A percentile compares a stretch with the other conserved stretches of the same genome.
These are phyloP conservation scores for Aspergillus ustus DNA, from an alignment of 2,329 filamentous ascomycete genomes.

Conservation along the genomic window DNA sequence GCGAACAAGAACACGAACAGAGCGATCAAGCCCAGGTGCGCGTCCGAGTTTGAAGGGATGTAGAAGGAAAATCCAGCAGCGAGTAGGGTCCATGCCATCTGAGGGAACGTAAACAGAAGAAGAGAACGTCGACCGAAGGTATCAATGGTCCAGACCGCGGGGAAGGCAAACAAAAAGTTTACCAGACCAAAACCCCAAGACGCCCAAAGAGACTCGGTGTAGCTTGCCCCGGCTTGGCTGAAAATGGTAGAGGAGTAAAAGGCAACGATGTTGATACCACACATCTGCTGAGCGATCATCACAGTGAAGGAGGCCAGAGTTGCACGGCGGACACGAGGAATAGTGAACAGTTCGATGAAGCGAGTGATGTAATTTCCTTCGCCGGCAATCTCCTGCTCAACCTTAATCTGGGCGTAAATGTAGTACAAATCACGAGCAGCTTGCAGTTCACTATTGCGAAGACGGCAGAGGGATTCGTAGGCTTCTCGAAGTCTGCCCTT, in stretches of 20 bases:
- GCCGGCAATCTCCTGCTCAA: constrained; percentile 49
- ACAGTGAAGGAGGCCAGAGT: constrained; percentile 77
- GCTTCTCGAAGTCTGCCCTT: constrained; percentile 66
- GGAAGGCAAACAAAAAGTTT: constrained; percentile 69
- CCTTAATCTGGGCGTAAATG: constrained; percentile 58
- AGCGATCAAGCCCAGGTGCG: constrained; percentile 59
- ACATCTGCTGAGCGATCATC: constrained; percentile 79
- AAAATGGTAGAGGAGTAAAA: constrained; percentile 72
- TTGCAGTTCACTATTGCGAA: constrained; percentile 64
- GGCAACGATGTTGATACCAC: constrained; percentile 73
- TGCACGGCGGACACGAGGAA: constrained; percentile 59
- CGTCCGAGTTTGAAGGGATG: constrained; percentile 47
- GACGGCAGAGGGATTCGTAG: constrained; percentile 60
- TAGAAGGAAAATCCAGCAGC: constrained; percentile 65
- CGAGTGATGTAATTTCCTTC: constrained; percentile 64
- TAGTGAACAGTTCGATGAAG: constrained; percentile 58
- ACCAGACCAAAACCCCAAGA: constrained; percentile 69
- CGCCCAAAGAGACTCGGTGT: constrained; percentile 62
- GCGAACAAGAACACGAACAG: constrained; percentile 69
- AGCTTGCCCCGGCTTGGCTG: constrained; percentile 58
- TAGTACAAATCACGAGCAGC: constrained; percentile 68
- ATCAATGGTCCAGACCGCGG: constrained; percentile 69
- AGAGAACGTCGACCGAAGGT: constrained; percentile 67
- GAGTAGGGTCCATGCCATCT: constrained; percentile 70
- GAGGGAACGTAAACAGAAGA: constrained; percentile 68